A percentile compares a stretch with the other conserved stretches of the same genome.
Evolutionary conservation across 345 rosid species (phyloP).

Genomic region (Syzygium aromaticum): DNA sequence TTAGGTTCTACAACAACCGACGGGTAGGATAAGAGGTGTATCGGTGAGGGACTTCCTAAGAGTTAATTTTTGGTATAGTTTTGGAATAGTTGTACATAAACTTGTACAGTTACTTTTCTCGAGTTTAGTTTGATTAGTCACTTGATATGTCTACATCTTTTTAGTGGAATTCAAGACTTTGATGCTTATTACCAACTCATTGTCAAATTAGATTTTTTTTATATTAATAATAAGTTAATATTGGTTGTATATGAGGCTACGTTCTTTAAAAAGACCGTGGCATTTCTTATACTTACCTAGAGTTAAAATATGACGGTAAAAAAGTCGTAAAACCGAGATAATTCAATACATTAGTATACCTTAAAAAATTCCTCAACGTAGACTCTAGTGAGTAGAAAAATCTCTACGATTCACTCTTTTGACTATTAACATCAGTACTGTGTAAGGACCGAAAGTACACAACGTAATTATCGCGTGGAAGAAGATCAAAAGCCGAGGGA

Average conservation of each 20-base stretch:
- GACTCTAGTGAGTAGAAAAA: not conserved
- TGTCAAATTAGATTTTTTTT: too few relatives aligned
- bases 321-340: not conserved
- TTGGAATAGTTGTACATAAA: not conserved
- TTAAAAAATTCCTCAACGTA: not conserved
- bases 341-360: rapidly evolving
- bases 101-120: rapidly evolving
- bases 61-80: not conserved
- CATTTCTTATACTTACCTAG: not conserved
- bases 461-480: not conserved
- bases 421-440: not conserved
- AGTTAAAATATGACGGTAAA: not conserved
- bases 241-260: not conserved
- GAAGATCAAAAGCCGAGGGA: not conserved
- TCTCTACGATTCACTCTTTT: not conserved
- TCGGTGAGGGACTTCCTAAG: not conserved
- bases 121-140: not conserved
- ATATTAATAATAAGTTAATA: too few relatives aligned
- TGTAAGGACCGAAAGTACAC: not conserved
- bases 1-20: rapidly evolving
- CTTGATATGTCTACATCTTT: not conserved
- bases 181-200: not conserved
- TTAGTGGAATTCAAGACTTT: not conserved
- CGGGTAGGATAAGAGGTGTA: not conserved
- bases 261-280: not conserved